Evolutionary conservation across 495 filamentous ascomycete species (phyloP).

Genomic region (Penicillium riverlandense): DNA sequence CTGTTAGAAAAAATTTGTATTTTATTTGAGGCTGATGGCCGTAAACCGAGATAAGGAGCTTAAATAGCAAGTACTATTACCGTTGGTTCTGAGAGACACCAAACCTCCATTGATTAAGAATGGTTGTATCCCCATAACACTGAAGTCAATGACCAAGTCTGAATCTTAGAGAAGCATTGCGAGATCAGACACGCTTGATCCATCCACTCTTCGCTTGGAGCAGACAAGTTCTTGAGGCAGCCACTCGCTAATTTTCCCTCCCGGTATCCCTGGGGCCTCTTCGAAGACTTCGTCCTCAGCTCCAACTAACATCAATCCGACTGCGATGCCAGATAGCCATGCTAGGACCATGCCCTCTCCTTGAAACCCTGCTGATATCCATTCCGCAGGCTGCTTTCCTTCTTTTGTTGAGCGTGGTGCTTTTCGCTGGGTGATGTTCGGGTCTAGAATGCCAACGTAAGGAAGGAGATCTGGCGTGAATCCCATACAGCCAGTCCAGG

Average conservation of each 20-base stretch:
- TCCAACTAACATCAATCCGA: constrained; percentile 10
- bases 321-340: constrained; percentile 12
- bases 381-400: constrained; percentile 23
- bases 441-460: constrained; percentile 35
- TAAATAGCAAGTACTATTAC: no score
- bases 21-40: no score
- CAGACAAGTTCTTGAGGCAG: constrained; percentile 7
- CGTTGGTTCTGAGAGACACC: no score
- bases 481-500: constrained; percentile 41
- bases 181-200: constrained; percentile 2
- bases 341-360: constrained; percentile 39
- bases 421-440: constrained; percentile 14
- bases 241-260: constrained; percentile 7
- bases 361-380: constrained; percentile 38
- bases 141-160: not conserved
- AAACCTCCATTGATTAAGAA: no score
- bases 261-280: constrained; percentile 5
- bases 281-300: constrained; percentile 2
- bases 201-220: constrained; percentile 2
- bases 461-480: constrained; percentile 38
- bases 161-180: constrained; percentile 1
- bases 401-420: not conserved
- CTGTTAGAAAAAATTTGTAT: no score
- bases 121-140: no score
- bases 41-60: no score